These are phyloP conservation scores for Afroboletus lepidellus DNA, from an alignment of 1,284 basidiomycete genomes.

Conservation along the genomic window DNA sequence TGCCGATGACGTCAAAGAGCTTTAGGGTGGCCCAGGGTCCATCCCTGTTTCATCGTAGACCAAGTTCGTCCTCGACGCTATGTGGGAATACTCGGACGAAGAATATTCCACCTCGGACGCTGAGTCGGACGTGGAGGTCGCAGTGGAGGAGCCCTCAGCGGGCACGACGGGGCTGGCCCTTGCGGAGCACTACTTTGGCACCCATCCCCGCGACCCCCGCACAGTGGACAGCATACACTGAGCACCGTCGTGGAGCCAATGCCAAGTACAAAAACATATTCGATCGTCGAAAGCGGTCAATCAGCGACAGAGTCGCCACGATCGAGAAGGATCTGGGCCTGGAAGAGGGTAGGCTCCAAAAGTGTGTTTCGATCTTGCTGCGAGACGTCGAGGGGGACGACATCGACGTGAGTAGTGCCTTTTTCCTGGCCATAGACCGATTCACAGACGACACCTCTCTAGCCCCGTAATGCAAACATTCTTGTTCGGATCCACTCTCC, in stretches of 20 bases:
- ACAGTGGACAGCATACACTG: not conserved
- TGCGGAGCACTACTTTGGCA: not conserved
- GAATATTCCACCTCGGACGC: not conserved
- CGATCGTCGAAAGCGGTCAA: not conserved
- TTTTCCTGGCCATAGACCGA: not conserved
- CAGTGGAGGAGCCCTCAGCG: not conserved
- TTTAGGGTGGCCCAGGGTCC: too few relatives aligned
- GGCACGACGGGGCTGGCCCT: not conserved
- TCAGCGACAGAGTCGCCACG: not conserved
- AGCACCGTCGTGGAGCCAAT: not conserved
- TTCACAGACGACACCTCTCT: not conserved
- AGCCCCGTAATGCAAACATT: slow-evolving; percentile 14
- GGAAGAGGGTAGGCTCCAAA: slow-evolving; percentile 3
- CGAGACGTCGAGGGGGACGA: not conserved
- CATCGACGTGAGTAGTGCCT: not conserved
- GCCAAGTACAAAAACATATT: not conserved
- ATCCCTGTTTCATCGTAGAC: too few relatives aligned
- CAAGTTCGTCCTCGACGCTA: too few relatives aligned
- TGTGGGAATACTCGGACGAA: not conserved
- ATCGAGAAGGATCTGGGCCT: slow-evolving; percentile 14
- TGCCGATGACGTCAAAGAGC: too few relatives aligned
- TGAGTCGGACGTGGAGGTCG: not conserved
- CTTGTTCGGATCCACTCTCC: slow-evolving; percentile 12
- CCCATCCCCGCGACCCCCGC: not conserved
- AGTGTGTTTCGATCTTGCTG: slow-evolving; percentile 8